Conservation (phyloP, 169 alveolate species). For the Cryptosporidium xiaoi region DNA sequence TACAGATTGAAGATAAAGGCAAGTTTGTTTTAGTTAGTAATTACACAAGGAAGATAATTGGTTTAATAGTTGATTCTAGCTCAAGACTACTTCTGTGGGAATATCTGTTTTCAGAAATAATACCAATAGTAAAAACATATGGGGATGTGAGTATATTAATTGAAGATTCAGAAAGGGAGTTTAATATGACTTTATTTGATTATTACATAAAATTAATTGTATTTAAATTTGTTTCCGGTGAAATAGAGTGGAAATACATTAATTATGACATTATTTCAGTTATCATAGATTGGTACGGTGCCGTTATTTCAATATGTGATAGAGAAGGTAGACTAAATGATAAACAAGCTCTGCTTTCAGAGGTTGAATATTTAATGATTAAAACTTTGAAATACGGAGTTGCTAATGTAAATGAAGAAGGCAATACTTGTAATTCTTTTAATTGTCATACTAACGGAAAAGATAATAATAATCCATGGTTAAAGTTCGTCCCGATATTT, state of each 20-base stretch:
- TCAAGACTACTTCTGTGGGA: constrained; percentile 34
- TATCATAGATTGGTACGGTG: constrained; percentile 27
- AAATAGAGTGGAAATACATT: constrained; percentile 3
- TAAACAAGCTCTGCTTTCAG: background rate
- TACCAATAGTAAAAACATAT: constrained; percentile 20
- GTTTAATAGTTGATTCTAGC: constrained; percentile 31
- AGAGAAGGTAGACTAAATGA: background rate
- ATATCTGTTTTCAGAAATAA: constrained; percentile 32
- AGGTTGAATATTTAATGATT: constrained; percentile 40
- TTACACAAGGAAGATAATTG: constrained; percentile 1
- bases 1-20: background rate
- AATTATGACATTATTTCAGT: constrained; percentile 8
- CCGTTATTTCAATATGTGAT: background rate
- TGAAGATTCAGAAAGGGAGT: background rate
- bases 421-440: background rate
- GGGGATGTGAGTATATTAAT: background rate
- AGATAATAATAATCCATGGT: constrained; percentile 34
- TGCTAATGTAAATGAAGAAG: background rate
- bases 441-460: background rate
- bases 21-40: background rate
- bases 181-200: background rate
- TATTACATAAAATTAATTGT: constrained; percentile 1
- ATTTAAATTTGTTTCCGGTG: constrained; percentile 4
- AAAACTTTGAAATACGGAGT: constrained; percentile 13
- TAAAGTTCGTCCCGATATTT: constrained; percentile 30